These are phyloP conservation scores for Isochrysis galbana DNA, from an alignment of 78 protist species.

Conservation along the genomic window DNA sequence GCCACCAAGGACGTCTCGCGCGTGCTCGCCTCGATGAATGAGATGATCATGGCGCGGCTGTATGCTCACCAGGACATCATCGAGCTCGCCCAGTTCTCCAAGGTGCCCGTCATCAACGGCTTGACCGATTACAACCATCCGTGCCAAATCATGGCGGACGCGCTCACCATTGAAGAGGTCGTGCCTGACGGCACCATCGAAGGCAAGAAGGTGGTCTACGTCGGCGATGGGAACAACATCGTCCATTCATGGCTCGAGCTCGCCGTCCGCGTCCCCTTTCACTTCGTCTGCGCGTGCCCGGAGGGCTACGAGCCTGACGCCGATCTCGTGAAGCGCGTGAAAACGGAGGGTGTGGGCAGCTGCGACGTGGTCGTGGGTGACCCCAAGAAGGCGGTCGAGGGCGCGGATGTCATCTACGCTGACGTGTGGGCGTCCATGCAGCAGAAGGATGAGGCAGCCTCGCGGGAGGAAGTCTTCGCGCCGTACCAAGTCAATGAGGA, in stretches of 20 bases:
- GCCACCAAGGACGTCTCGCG: slow-evolving; percentile 24
- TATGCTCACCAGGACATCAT: not conserved
- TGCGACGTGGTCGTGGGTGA: not conserved
- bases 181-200: not conserved
- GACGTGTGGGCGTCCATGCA: slow-evolving; percentile 35
- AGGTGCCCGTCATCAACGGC: slow-evolving; percentile 21
- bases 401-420: slow-evolving; percentile 12
- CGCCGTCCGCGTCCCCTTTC: not conserved
- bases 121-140: slow-evolving; percentile 30
- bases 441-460: slow-evolving; percentile 4
- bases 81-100: slow-evolving; percentile 19
- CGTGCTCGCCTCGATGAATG: not conserved
- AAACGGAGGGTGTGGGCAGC: not conserved
- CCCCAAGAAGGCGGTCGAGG: not conserved
- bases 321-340: not conserved
- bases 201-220: not conserved
- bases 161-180: not conserved
- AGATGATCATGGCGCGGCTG: slow-evolving; percentile 20
- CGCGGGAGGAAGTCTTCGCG: not conserved
- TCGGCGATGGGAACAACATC: slow-evolving; percentile 32
- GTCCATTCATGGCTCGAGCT: slow-evolving; percentile 31
- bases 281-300: slow-evolving; percentile 26
- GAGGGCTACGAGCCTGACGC: not conserved
- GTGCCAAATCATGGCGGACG: slow-evolving; percentile 32
- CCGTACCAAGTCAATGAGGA: not conserved